phyloP scores from a whole-genome alignment of 352 stramenopile genomes.

The Thraustochytrium sp. region DNA sequence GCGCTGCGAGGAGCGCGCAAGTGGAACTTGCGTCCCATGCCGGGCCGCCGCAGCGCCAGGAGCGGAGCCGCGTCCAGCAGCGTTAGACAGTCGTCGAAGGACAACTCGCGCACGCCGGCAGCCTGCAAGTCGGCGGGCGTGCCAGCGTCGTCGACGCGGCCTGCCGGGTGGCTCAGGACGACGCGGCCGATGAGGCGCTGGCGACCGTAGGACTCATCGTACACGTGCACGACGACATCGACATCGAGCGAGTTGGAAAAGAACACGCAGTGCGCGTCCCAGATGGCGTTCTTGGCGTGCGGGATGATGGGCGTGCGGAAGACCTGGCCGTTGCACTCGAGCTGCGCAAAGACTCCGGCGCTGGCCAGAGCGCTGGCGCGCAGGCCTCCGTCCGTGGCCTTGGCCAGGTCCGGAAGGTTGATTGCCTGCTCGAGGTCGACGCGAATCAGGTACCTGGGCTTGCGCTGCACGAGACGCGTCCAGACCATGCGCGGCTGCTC shows the following conservation, averaged over 20 bases:
- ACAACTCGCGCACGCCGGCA: too few species aligned
- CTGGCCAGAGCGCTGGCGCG: background rate
- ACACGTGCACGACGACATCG: background rate
- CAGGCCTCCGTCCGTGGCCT: background rate
- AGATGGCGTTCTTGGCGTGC: background rate
- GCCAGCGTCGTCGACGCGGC: too few species aligned
- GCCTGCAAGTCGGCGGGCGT: too few species aligned
- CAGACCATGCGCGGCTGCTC: background rate
- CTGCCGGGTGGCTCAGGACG: too few species aligned
- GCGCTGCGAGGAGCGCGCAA: background rate
- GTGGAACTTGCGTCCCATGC: too few species aligned
- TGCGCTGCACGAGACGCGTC: slow-evolving; percentile 7
- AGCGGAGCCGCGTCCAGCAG: too few species aligned
- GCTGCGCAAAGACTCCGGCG: background rate
- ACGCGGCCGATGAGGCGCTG: background rate
- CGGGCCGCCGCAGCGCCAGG: too few species aligned
- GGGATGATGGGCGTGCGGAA: slow-evolving; percentile 3
- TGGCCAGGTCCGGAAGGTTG: background rate
- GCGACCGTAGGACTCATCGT: background rate
- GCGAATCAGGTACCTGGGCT: background rate
- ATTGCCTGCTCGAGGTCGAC: background rate
- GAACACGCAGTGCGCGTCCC: background rate
- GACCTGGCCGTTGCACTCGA: slow-evolving; percentile 20
- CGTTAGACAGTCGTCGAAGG: too few species aligned
- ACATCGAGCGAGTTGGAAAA: background rate